These are phyloP conservation scores for Wickerhamomyces sydowiorum DNA, from an alignment of 805 yeast species.

Conservation along the genomic window DNA sequence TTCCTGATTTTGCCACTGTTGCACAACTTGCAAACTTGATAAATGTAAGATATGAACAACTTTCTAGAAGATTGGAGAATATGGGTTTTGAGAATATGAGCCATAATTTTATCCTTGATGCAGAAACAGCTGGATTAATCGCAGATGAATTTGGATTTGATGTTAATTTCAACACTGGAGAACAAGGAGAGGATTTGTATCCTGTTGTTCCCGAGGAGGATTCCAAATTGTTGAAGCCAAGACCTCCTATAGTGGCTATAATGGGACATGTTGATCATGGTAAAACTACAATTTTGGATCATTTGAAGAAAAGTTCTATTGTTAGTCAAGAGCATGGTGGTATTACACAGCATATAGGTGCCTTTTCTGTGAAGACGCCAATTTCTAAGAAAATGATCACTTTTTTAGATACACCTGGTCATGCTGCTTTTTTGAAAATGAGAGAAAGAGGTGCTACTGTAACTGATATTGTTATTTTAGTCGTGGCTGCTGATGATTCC, in stretches of 20 bases:
- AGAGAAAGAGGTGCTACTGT: constrained; percentile 93
- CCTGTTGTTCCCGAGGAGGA: constrained; percentile 40
- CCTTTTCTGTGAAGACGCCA: constrained; percentile 83
- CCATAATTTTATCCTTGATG: constrained; percentile 76
- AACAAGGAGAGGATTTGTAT: constrained; percentile 40
- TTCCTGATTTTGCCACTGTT: constrained; percentile 78
- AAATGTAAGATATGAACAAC: constrained; percentile 53
- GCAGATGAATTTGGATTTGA: constrained; percentile 87
- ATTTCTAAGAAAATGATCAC: constrained; percentile 71
- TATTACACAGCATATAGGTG: constrained; percentile 97
- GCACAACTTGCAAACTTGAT: constrained; percentile 72
- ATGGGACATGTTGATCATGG: constrained; percentile 99
- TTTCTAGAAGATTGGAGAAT: constrained; percentile 50
- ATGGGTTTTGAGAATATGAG: constrained; percentile 70
- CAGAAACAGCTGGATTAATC: constrained; percentile 78
- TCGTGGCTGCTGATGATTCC: constrained; percentile 96
- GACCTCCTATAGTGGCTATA: constrained; percentile 94
- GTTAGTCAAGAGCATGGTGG: constrained; percentile 91
- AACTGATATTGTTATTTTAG: constrained; percentile 88
- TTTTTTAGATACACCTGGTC: constrained; percentile 96
- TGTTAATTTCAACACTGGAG: constrained; percentile 26
- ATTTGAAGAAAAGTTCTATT: constrained; percentile 75
- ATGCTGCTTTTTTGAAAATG: constrained; percentile 94
- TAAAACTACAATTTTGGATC: constrained; percentile 89
- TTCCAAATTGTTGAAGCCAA: constrained; percentile 45